These are phyloP conservation scores for Huntiella savannae DNA, from an alignment of 2,329 filamentous ascomycete genomes.

Conservation along the genomic window DNA sequence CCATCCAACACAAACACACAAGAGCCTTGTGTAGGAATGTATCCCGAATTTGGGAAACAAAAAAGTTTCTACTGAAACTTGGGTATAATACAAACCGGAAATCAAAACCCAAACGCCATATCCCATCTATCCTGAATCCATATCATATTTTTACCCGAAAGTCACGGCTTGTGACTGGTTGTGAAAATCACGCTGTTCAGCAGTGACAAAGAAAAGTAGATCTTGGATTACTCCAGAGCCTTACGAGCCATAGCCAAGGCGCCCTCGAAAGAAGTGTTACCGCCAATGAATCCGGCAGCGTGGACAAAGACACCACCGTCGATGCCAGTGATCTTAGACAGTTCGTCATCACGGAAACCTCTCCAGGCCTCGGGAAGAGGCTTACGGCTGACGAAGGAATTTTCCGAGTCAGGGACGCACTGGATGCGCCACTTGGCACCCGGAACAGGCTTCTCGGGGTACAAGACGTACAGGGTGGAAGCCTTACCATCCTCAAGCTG, in stretches of 20 bases:
- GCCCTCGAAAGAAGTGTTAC: slow-evolving; percentile 80
- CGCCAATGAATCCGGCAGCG: slow-evolving; percentile 87
- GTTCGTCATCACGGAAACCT: slow-evolving; percentile 68
- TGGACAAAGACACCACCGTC: slow-evolving; percentile 79
- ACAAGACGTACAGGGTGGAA: slow-evolving; percentile 65
- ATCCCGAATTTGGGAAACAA: no score
- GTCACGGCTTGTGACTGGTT: no score
- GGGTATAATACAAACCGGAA: no score
- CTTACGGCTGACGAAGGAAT: slow-evolving; percentile 83
- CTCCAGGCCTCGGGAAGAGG: slow-evolving; percentile 82
- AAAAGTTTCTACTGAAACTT: no score
- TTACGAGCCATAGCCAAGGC: slow-evolving; percentile 70
- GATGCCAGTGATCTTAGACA: slow-evolving; percentile 53
- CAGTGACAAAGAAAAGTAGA: no score
- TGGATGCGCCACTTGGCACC: slow-evolving; percentile 85
- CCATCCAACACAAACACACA: no score
- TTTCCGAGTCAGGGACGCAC: slow-evolving; percentile 65
- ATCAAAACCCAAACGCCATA: no score
- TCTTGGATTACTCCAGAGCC: slow-evolving; percentile 29
- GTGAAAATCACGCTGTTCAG: no score
- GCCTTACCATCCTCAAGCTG: slow-evolving; percentile 49
- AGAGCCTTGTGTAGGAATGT: no score
- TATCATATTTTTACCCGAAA: no score
- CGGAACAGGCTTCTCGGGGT: slow-evolving; percentile 60
- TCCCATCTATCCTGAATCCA: no score